Evolutionary conservation across 1,284 basidiomycete genomes (phyloP).

Genomic region (Microbotryomycetes sp.): DNA sequence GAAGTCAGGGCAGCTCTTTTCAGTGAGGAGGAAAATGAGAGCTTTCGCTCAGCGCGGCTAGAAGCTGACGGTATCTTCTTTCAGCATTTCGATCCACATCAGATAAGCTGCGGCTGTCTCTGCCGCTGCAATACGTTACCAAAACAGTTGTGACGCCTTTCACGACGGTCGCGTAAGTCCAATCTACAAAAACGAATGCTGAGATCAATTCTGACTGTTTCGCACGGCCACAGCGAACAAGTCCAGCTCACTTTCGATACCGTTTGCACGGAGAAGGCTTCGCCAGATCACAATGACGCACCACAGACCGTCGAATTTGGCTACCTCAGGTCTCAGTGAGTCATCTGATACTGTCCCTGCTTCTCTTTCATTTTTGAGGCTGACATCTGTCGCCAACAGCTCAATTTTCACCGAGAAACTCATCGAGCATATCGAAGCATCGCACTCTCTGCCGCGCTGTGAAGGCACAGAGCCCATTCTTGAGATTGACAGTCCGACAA

Average conservation of each 20-base stretch:
- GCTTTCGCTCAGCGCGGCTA: background rate
- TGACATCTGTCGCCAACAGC: background rate
- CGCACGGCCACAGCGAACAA: background rate
- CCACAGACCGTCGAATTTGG: conserved; percentile 10
- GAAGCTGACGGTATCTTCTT: background rate
- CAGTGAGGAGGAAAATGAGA: background rate
- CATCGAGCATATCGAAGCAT: background rate
- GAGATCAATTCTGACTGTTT: background rate
- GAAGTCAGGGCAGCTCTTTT: conserved; percentile 1
- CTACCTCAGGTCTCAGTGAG: conserved; percentile 5
- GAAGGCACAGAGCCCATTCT: conserved; percentile 2
- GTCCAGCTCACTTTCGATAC: background rate
- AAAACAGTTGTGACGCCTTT: background rate
- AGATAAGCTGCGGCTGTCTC: conserved; percentile 9
- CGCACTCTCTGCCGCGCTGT: background rate
- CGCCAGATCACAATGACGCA: background rate
- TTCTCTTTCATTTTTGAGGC: too few relatives aligned
- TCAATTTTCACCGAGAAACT: conserved; percentile 2
- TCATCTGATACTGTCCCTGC: background rate
- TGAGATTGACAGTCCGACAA: conserved; percentile 1
- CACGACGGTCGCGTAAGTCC: background rate
- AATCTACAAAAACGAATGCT: background rate
- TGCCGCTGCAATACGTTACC: conserved; percentile 2
- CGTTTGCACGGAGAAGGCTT: background rate
- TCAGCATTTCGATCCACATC: conserved; percentile 7